Percentiles rank a stretch among this genome's conserved stretches.
Conservation (phyloP, 805 yeast species). For the Hanseniaspora mollemarum region DNA sequence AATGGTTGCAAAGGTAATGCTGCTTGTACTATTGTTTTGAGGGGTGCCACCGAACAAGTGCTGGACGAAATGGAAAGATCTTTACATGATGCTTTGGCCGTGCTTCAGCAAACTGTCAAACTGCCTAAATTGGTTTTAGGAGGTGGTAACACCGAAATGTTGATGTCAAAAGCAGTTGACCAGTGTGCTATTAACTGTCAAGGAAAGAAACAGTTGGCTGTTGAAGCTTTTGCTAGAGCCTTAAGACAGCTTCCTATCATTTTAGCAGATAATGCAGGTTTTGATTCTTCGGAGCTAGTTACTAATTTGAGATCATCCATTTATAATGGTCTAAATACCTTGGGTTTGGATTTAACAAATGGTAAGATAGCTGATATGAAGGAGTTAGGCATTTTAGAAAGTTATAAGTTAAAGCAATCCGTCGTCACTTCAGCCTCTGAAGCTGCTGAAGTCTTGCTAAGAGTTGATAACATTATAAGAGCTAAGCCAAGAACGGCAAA, state of each 20-base stretch:
- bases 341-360: slow-evolving; percentile 76
- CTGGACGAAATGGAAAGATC: slow-evolving; percentile 96
- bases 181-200: slow-evolving; percentile 81
- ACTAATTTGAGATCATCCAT: slow-evolving; percentile 73
- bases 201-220: slow-evolving; percentile 88
- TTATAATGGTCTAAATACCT: slow-evolving; percentile 81
- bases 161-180: slow-evolving; percentile 95
- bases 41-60: slow-evolving; percentile 96
- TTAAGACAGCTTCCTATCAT: slow-evolving; percentile 90
- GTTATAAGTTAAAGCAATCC: slow-evolving; percentile 81
- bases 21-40: slow-evolving; percentile 88
- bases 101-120: slow-evolving; percentile 83
- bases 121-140: slow-evolving; percentile 88
- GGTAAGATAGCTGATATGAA: slow-evolving; percentile 91
- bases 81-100: slow-evolving; percentile 90
- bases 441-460: slow-evolving; percentile 88
- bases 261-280: slow-evolving; percentile 94
- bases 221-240: slow-evolving; percentile 89
- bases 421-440: slow-evolving; percentile 95
- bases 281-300: slow-evolving; percentile 83
- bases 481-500: slow-evolving; percentile 97
- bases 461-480: slow-evolving; percentile 93
- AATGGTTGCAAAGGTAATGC: slow-evolving; percentile 93
- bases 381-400: slow-evolving; percentile 83
- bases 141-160: slow-evolving; percentile 91